A percentile compares a stretch with the other conserved stretches of the same genome.
Evolutionary conservation across 2,329 filamentous ascomycete genomes (phyloP).

Genomic region (Gyromitra esculenta): DNA sequence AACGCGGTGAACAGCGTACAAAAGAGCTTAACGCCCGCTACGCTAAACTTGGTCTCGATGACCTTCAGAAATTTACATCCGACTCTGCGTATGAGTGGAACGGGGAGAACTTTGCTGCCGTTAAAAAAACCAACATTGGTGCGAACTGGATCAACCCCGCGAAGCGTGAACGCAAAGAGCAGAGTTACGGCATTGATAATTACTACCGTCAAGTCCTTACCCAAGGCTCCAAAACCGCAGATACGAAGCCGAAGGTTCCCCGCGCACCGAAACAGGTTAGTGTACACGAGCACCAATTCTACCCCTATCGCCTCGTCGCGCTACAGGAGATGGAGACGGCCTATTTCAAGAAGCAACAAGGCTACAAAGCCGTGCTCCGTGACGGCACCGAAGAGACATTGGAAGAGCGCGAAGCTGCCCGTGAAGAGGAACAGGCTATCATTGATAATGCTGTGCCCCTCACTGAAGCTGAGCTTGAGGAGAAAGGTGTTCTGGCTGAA

Average conservation of each 20-base stretch:
- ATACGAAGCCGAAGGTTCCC: slow-evolving; percentile 94
- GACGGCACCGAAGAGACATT: slow-evolving; percentile 90
- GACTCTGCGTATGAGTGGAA: slow-evolving; percentile 99
- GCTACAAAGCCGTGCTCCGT: slow-evolving; percentile 88
- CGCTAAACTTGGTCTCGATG: slow-evolving; percentile 95
- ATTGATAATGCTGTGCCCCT: slow-evolving; percentile 91
- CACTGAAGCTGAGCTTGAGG: slow-evolving; percentile 86
- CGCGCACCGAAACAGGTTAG: slow-evolving; percentile 90
- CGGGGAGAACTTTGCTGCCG: slow-evolving; percentile 90
- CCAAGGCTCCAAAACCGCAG: slow-evolving; percentile 78
- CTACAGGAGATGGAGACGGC: slow-evolving; percentile 97
- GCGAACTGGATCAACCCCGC: slow-evolving; percentile 97
- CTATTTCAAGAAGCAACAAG: slow-evolving; percentile 90
- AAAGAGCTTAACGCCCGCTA: slow-evolving; percentile 92
- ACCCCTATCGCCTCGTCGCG: slow-evolving; percentile 81
- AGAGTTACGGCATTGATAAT: slow-evolving; percentile 98
- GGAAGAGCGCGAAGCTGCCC: slow-evolving; percentile 85
- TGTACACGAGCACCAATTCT: slow-evolving; percentile 98
- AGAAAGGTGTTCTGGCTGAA: slow-evolving; percentile 82
- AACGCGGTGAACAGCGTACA: slow-evolving; percentile 86
- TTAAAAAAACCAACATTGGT: slow-evolving; percentile 85
- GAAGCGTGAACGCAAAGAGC: slow-evolving; percentile 97
- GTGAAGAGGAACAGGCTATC: slow-evolving; percentile 85
- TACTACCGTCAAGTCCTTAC: slow-evolving; percentile 91
- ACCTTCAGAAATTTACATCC: slow-evolving; percentile 95